Conservation (phyloP, 164 flowering plant species). For the Kingdonia uniflora region DNA sequence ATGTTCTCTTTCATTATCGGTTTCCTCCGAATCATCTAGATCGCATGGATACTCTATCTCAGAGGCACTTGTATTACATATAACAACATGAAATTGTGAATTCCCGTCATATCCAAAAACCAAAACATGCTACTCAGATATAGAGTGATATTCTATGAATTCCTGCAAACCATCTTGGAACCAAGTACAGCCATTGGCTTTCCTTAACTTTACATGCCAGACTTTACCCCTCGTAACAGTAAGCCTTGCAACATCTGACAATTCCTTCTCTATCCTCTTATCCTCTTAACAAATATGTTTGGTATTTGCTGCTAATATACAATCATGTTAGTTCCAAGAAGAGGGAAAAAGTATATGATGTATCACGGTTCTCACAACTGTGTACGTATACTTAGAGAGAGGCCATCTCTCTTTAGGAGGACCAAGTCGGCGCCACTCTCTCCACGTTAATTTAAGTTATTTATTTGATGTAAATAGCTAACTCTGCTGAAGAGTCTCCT, state of each 20-base stretch:
- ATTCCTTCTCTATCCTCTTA: constrained; percentile 8
- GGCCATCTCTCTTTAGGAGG: no score
- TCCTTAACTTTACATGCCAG: constrained; percentile 17
- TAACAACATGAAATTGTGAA: constrained; percentile 19
- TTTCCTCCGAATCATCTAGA: not conserved
- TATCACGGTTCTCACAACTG: no score
- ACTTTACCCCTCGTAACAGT: constrained; percentile 14
- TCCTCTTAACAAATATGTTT: no score
- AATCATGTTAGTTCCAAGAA: no score
- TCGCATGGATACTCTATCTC: constrained; percentile 19
- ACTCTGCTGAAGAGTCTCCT: no score
- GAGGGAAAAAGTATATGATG: no score
- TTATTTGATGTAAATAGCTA: no score
- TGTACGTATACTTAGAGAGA: no score
- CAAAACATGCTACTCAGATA: constrained; percentile 16
- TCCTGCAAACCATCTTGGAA: constrained; percentile 23
- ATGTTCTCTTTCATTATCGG: not conserved
- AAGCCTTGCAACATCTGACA: constrained; percentile 12
- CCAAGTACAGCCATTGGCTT: constrained; percentile 12
- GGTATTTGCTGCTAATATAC: no score
- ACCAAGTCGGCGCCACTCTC: no score
- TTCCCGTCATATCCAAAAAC: constrained; percentile 27
- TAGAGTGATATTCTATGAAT: constrained; percentile 19
- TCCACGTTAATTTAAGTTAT: no score
- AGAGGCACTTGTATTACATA: constrained; percentile 16